Percentiles rank a stretch among this genome's conserved stretches.
phyloP scores from a whole-genome alignment of 2,329 filamentous ascomycete species.

The Achaetomium macrosporum region DNA sequence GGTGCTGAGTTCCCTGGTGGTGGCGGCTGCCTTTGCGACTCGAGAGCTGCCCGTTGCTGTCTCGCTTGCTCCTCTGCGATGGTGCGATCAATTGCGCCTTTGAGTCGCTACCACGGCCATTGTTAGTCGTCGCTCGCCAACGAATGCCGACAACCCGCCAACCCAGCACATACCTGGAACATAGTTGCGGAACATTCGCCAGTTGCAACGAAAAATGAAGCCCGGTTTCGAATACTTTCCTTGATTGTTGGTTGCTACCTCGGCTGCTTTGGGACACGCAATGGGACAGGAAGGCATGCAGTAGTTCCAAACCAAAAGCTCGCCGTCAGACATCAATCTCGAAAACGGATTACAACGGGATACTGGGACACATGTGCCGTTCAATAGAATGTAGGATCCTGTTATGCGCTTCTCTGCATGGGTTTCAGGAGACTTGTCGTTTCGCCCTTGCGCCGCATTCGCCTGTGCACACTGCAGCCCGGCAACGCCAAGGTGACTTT shows the following conservation, averaged over 20 bases:
- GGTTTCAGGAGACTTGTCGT: constrained; percentile 3
- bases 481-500: not conserved
- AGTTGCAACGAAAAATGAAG: not conserved
- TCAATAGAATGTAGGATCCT: not conserved
- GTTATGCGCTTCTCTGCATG: not conserved
- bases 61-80: constrained; percentile 90
- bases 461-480: not conserved
- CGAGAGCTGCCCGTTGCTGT: constrained; percentile 53
- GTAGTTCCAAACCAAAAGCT: not conserved
- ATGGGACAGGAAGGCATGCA: not conserved
- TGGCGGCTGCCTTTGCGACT: constrained; percentile 40
- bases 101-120: constrained; percentile 56
- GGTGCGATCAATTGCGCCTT: constrained; percentile 76
- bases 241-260: not conserved
- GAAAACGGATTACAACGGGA: not conserved
- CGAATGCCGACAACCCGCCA: not conserved
- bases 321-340: too few relatives aligned
- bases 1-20: constrained; percentile 38
- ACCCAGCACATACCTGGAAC: constrained; percentile 27
- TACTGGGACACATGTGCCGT: not conserved
- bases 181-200: constrained; percentile 18
- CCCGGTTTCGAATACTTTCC: too few relatives aligned
- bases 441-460: constrained; percentile 1
- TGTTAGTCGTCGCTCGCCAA: constrained; percentile 3
- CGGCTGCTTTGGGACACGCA: not conserved